Base-by-base conservation (phyloP, 495 filamentous ascomycete genomes). In the Tuber borchii region DNA sequence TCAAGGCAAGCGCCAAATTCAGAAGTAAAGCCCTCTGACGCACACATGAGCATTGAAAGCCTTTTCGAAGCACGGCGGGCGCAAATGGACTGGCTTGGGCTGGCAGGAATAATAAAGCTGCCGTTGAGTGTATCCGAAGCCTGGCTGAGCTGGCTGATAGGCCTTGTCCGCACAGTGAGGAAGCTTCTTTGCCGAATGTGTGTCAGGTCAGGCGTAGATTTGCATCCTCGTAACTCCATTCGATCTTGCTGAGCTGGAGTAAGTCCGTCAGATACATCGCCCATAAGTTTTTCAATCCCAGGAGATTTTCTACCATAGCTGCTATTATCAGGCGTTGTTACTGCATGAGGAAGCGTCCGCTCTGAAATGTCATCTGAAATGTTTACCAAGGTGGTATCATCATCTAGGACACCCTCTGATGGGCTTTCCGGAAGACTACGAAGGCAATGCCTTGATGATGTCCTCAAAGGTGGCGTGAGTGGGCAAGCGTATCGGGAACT, bases 1-100 rank as follows among this genome's bases (percentile, higher is more conserved):
- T 90, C 88, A 40, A 88, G 82, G 9, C 81, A 75, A 12, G 83
- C 82, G 71, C 83, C 76, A 22, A 86, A 82, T 6, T 81, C 82
- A 45, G 83, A 48, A n/a, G 75, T 31, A 46, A 73, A 68, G 20
- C 43, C 74, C 37, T 76, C 81, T 17, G 72, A 17, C 31, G 79
- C 45, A 75, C 72, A 75, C 61, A 82, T 73, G n/a, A 75, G 74
- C 14, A 43, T 26, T 31, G 81, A 81, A 71, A 77, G 48, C 61
- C 81, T 72, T 40, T 72, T 77, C 44, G 74, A 76, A 46, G 79
- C 77, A 46, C 77, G 78, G 19, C 80, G 76, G 46, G 69, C 19
- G 42, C 79, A 78, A 65, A 69, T 75, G 7, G 79, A 56, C 34
- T 48, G 46, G 31, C 69, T 69, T 48, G 81, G 80, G 72, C 77